These are phyloP conservation scores for Elasticomyces elasticus DNA, from an alignment of 495 filamentous ascomycete species.

Conservation along the genomic window DNA sequence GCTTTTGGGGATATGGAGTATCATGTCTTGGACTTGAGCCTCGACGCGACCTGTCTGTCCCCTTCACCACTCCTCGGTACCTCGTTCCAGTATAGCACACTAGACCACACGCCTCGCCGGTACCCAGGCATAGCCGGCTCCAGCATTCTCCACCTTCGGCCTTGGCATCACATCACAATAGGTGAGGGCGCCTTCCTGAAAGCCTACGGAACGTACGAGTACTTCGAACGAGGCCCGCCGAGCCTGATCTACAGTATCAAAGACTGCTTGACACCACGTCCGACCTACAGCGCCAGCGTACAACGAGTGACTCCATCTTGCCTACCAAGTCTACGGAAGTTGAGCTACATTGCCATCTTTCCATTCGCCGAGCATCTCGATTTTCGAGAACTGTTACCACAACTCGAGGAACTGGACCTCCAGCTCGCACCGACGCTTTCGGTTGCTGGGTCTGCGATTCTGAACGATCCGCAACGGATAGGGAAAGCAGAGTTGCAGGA, in stretches of 20 bases:
- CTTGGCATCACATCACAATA: conserved; percentile 16
- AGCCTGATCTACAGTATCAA: conserved; percentile 14
- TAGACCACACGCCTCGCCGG: conserved; percentile 1
- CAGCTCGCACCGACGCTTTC: conserved; percentile 18
- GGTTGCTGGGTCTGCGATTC: conserved; percentile 2
- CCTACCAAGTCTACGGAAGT: neutral
- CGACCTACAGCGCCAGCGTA: neutral
- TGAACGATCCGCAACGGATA: conserved; percentile 9
- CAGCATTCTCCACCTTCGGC: conserved; percentile 11
- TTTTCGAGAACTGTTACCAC: conserved; percentile 4
- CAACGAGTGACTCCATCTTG: neutral
- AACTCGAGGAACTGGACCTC: conserved; percentile 15
- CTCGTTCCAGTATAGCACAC: neutral
- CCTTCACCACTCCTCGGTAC: neutral
- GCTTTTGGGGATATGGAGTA: conserved; percentile 24
- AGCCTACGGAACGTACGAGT: conserved; percentile 26
- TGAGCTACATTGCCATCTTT: conserved; percentile 26
- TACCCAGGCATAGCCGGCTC: conserved; percentile 5
- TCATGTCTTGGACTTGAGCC: conserved; percentile 14
- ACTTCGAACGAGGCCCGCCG: conserved; percentile 20
- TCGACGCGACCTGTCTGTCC: neutral
- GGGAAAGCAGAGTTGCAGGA: conserved; percentile 22
- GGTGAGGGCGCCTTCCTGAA: conserved; percentile 24
- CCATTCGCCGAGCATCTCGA: conserved; percentile 15
- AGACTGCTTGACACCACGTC: neutral